Percentiles rank a stretch among this genome's conserved stretches.
Conservation (phyloP, 306 rosid genomes). For the Malus sylvestris region DNA sequence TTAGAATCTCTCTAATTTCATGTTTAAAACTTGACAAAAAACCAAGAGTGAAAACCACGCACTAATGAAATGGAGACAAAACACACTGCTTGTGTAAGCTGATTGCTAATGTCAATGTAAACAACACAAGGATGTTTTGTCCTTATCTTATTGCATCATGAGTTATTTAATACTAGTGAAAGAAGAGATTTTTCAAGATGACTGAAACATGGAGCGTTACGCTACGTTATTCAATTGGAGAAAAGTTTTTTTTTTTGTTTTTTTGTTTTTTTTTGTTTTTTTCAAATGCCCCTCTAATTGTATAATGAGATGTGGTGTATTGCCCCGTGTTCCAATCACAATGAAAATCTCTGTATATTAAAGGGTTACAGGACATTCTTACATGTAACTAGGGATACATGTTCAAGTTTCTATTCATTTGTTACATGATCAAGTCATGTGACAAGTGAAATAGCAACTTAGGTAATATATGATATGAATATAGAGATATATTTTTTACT, state of each 20-base stretch:
- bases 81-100: background rate
- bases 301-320: too few species aligned
- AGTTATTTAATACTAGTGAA: constrained; percentile 1
- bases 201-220: too few species aligned
- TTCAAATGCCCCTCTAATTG: too few species aligned
- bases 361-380: background rate
- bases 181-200: too few species aligned
- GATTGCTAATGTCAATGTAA: constrained; percentile 11
- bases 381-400: too few species aligned
- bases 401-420: too few species aligned
- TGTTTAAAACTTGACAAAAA: background rate
- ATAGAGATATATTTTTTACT: background rate
- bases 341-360: background rate
- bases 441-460: too few species aligned
- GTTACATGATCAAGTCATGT: too few species aligned
- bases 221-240: too few species aligned
- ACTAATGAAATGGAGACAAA: constrained; percentile 24
- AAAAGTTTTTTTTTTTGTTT: too few species aligned
- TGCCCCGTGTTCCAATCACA: too few species aligned
- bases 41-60: constrained; percentile 32
- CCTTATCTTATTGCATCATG: constrained; percentile 10
- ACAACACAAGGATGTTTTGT: constrained; percentile 34
- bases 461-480: background rate
- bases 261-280: too few species aligned
- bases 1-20: constrained; percentile 8